A percentile compares a stretch with the other conserved stretches of the same genome.
phyloP scores from a whole-genome alignment of 495 filamentous ascomycete species.

The Bathelium albidoporum region DNA sequence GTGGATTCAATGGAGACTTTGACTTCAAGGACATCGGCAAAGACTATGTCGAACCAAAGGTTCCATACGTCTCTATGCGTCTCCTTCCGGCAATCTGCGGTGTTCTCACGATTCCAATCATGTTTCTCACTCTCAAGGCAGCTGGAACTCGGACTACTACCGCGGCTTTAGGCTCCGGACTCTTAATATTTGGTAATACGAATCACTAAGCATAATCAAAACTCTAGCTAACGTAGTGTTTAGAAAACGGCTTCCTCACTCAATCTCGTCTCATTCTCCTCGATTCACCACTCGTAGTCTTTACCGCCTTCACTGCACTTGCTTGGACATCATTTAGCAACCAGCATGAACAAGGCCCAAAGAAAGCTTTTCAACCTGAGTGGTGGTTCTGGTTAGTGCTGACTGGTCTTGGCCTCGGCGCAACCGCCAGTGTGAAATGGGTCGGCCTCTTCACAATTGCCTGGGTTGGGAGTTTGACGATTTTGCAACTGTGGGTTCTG shows the following conservation, averaged over 20 bases:
- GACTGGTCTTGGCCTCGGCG: slow-evolving; percentile 78
- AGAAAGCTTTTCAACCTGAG: slow-evolving; percentile 68
- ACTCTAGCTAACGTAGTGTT: neutral
- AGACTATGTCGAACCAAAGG: slow-evolving; percentile 87
- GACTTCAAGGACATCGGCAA: slow-evolving; percentile 99
- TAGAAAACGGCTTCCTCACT: slow-evolving; percentile 90
- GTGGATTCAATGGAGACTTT: slow-evolving; percentile 89
- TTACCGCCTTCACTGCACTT: slow-evolving; percentile 84
- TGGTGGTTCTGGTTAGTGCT: slow-evolving; percentile 98
- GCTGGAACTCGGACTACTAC: slow-evolving; percentile 78
- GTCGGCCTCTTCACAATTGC: slow-evolving; percentile 97
- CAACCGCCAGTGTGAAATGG: slow-evolving; percentile 96
- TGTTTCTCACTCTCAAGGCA: slow-evolving; percentile 90
- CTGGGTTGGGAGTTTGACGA: slow-evolving; percentile 88
- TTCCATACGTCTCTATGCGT: slow-evolving; percentile 97
- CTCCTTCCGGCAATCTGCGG: slow-evolving; percentile 82
- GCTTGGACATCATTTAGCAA: slow-evolving; percentile 91
- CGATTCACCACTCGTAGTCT: slow-evolving; percentile 88
- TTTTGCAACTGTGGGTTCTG: slow-evolving; percentile 87
- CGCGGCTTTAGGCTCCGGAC: slow-evolving; percentile 66
- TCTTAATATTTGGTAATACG: slow-evolving; percentile 73
- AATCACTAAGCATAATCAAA: neutral
- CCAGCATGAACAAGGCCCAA: slow-evolving; percentile 86
- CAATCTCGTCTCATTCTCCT: slow-evolving; percentile 92
- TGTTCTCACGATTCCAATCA: slow-evolving; percentile 74